Percentiles rank a stretch among this genome's conserved stretches.
Conservation (phyloP, 179 eudicot species). For the Nepenthes alata region DNA sequence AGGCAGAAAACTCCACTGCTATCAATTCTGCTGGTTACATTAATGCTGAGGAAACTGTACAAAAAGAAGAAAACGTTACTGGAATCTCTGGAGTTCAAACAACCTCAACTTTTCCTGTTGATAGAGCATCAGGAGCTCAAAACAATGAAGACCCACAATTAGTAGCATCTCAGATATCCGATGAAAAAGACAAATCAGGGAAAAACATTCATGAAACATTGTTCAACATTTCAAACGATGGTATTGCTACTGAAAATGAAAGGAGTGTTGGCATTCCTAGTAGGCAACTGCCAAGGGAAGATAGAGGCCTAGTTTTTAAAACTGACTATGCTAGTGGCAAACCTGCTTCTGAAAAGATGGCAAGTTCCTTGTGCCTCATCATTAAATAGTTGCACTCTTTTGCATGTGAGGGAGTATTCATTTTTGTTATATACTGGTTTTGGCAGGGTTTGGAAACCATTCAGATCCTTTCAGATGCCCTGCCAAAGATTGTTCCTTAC, state of each 20-base stretch:
- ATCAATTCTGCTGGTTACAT: constrained; percentile 23
- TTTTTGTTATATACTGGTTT: not conserved
- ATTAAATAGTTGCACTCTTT: not conserved
- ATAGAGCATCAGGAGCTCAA: constrained; percentile 22
- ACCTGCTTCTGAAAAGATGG: constrained; percentile 50
- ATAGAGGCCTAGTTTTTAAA: constrained; percentile 25
- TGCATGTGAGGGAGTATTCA: not conserved
- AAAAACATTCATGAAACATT: constrained; percentile 18
- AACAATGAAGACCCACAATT: constrained; percentile 21
- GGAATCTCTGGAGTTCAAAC: constrained; percentile 20
- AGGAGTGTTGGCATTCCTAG: constrained; percentile 18
- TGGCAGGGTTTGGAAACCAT: constrained; percentile 82
- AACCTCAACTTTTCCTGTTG: constrained; percentile 14
- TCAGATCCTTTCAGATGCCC: constrained; percentile 87
- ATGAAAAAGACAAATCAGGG: constrained; percentile 21
- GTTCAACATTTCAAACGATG: constrained; percentile 16
- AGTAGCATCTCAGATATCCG: constrained; percentile 18
- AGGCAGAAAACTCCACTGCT: constrained; percentile 19
- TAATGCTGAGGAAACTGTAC: constrained; percentile 22
- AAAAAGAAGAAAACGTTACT: constrained; percentile 26
- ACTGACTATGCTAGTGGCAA: constrained; percentile 27
- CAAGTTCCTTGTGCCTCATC: constrained; percentile 17
- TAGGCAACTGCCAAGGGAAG: constrained; percentile 24
- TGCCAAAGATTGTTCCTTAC: constrained; percentile 97
- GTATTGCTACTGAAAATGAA: constrained; percentile 20